A percentile compares a stretch with the other conserved stretches of the same genome.
These are phyloP conservation scores for Arthrinium phaeospermum DNA, from an alignment of 2,329 filamentous ascomycete genomes.

Conservation along the genomic window DNA sequence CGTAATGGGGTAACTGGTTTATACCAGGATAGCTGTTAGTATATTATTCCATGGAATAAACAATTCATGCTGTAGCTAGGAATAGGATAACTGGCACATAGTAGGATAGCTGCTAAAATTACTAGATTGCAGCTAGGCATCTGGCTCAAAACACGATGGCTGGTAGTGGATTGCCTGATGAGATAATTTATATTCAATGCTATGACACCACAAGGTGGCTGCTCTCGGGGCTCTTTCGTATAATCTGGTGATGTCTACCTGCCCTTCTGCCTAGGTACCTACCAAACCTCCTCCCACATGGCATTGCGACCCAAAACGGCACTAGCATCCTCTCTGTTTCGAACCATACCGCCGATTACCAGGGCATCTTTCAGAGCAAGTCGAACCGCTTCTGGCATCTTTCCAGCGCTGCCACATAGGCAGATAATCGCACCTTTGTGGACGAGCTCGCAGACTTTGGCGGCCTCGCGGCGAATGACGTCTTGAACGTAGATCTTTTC, in stretches of 20 bases:
- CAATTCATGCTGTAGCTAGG: too few relatives aligned
- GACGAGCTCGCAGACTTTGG: conserved; percentile 44
- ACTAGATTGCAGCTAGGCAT: too few relatives aligned
- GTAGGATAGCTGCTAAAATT: too few relatives aligned
- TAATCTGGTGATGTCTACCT: too few relatives aligned
- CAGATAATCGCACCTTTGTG: conserved; percentile 51
- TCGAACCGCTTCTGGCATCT: conserved; percentile 63
- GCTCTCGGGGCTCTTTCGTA: too few relatives aligned
- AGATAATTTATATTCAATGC: background rate
- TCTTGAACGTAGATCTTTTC: conserved; percentile 64
- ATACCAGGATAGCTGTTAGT: too few relatives aligned
- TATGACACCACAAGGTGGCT: background rate
- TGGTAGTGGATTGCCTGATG: too few relatives aligned
- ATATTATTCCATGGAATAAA: too few relatives aligned
- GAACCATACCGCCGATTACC: conserved; percentile 42
- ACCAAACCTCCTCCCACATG: conserved; percentile 68
- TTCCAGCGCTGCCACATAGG: conserved; percentile 62
- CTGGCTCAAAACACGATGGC: too few relatives aligned
- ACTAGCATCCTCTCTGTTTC: conserved; percentile 46
- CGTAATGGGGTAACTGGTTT: too few relatives aligned
- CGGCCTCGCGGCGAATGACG: conserved; percentile 51
- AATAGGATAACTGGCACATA: too few relatives aligned
- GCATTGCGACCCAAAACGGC: conserved; percentile 41
- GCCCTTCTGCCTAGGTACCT: too few relatives aligned
- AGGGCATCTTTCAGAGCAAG: conserved; percentile 57